Conservation (phyloP, 495 filamentous ascomycete species). For the Penicillium roqueforti region DNA sequence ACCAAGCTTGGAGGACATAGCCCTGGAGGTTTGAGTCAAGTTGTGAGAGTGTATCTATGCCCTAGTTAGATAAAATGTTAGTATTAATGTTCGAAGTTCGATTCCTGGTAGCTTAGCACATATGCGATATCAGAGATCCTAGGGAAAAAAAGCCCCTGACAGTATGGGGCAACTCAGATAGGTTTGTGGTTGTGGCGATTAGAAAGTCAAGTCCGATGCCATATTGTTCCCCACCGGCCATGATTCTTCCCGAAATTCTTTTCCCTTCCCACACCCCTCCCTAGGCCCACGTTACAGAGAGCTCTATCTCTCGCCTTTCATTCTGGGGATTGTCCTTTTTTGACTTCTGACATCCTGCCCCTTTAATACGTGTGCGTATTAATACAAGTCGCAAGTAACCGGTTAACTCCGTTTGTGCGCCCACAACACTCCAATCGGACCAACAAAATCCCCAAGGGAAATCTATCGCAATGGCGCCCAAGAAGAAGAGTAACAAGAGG, state of each 20-base stretch:
- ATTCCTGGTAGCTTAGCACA: not conserved
- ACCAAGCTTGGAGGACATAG: not conserved
- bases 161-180: not conserved
- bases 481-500: constrained; percentile 90
- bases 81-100: not conserved
- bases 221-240: constrained; percentile 23
- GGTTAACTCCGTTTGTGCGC: constrained; percentile 37
- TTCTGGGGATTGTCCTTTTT: constrained; percentile 20
- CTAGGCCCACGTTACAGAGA: constrained; percentile 16
- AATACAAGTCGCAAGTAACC: constrained; percentile 22
- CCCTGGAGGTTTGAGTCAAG: not conserved
- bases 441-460: constrained; percentile 1
- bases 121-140: not conserved
- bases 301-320: constrained; percentile 15
- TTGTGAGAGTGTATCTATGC: not conserved
- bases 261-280: constrained; percentile 16
- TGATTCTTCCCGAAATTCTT: constrained; percentile 33
- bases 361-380: constrained; percentile 12
- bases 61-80: not conserved
- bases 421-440: constrained; percentile 18
- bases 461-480: constrained; percentile 66
- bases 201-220: constrained; percentile 21
- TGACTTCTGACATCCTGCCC: constrained; percentile 12
- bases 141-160: not conserved
- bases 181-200: constrained; percentile 10